Base-by-base conservation (phyloP, 768 basidiomycete species). In the Auriscalpium vulgare region DNA sequence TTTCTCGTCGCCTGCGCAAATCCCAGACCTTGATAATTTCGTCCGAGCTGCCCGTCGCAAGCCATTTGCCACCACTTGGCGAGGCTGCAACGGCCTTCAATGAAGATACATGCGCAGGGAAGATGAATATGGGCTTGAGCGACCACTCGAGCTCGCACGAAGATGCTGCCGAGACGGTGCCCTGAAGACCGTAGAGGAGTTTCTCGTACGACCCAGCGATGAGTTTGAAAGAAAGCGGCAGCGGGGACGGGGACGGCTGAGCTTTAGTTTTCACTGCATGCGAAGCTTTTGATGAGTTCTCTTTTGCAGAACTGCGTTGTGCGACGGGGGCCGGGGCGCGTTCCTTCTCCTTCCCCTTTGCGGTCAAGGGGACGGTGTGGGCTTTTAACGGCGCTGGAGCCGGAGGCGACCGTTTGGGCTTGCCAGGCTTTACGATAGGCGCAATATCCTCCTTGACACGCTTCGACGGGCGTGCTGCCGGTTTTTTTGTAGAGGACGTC, bases 1-100 rank as follows among this genome's bases (percentile, higher is more conserved):
- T 81, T 69, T 99, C 95, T 72, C 97, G 97, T 69, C 85, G 76
- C 65, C 94, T 75, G 53, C 85, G 79, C 57, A 99, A 69, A 74
- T 98, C 94, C 97, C 97, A 99, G 9, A 99, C 85, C 69, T 97
- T 97, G 63, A 98, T 74, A 50, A 95, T 89, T 69, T 98, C 97
- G 67, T 99, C 97, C n/a, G 89, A 81, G 60, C 91, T 92, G 8
- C 94, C 97, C 0, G 88, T 93, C 8, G 93, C 95, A 14, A 98
- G 78, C 93, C 94, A 97, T 72, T 97, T 97, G 1, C 93, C 93
- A 36, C 94, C 93, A 3, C 81, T 72, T 3, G 93, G 93, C 0
- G 89, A 89, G 0, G 91, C 88, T 3, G 93, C 87, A 35, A 95
- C 87, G 10, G 91, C 82, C 66, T 95, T 94, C 57, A 99, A 87